A percentile compares a stretch with the other conserved stretches of the same genome.
phyloP scores from a whole-genome alignment of 768 basidiomycete genomes.

The Phaffia australis region DNA sequence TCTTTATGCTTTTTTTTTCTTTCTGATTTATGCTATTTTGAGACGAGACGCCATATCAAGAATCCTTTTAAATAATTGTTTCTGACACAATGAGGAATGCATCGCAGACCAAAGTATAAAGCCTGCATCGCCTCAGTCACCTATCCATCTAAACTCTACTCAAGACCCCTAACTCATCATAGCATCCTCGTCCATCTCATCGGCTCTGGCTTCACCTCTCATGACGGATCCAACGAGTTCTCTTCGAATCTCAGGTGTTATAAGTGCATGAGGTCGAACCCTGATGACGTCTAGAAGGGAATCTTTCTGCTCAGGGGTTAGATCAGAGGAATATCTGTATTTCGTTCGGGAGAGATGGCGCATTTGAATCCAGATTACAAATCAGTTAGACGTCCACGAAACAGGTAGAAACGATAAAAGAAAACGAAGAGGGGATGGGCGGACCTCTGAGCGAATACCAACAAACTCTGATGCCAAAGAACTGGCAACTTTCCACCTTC shows the following conservation, averaged over 20 bases:
- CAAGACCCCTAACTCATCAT: neutral
- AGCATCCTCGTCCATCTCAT: slow-evolving; percentile 33
- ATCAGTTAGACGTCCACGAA: neutral
- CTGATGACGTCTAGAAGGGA: slow-evolving; percentile 88
- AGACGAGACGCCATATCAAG: no score
- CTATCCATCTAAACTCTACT: no score
- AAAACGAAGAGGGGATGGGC: slow-evolving; percentile 26
- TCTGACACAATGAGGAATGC: no score
- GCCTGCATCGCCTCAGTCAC: no score
- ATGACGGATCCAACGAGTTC: slow-evolving; percentile 79
- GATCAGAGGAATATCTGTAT: slow-evolving; percentile 74
- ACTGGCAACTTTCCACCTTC: slow-evolving; percentile 73
- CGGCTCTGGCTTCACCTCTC: slow-evolving; percentile 64
- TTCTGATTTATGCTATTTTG: no score
- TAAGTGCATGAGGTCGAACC: slow-evolving; percentile 72
- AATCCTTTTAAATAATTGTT: no score
- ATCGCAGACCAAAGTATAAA: no score
- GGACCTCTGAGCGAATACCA: slow-evolving; percentile 87
- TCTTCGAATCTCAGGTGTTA: slow-evolving; percentile 76
- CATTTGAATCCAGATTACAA: neutral
- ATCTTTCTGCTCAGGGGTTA: slow-evolving; percentile 95
- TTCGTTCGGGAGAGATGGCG: neutral
- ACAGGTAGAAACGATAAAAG: neutral
- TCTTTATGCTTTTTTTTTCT: no score
- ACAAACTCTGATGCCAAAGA: slow-evolving; percentile 91